Conservation (phyloP, 106 monocot species). For the Allium sativum region DNA sequence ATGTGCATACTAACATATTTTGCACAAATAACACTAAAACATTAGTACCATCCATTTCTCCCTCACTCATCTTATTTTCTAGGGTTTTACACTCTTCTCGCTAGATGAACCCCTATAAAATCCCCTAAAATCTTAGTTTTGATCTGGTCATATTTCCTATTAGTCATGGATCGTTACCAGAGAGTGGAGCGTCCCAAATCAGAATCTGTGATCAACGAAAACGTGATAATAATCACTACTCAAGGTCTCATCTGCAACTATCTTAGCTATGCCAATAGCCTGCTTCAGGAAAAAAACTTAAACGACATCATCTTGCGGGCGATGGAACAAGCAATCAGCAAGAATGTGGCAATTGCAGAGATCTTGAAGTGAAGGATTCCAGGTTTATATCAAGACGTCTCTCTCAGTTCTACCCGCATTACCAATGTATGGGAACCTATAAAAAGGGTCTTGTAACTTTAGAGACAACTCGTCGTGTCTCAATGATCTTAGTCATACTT, state of each 20-base stretch:
- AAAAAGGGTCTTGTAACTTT: slow-evolving; percentile 94
- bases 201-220: too few species aligned
- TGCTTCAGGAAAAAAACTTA: slow-evolving; percentile 35
- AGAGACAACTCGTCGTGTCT: slow-evolving; percentile 93
- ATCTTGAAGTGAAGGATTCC: slow-evolving; percentile 78
- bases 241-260: too few species aligned
- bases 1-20: too few species aligned
- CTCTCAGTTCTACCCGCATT: slow-evolving; percentile 81
- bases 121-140: too few species aligned
- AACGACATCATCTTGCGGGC: slow-evolving; percentile 85
- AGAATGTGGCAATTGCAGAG: slow-evolving; percentile 78
- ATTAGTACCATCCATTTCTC: too few species aligned
- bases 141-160: slow-evolving; percentile 8
- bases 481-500: slow-evolving; percentile 87
- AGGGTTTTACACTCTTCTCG: too few species aligned
- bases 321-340: slow-evolving; percentile 95
- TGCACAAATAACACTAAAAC: too few species aligned
- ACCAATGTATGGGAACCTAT: slow-evolving; percentile 98
- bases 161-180: too few species aligned
- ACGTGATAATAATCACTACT: too few species aligned
- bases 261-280: background rate
- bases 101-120: too few species aligned
- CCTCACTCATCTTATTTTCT: too few species aligned
- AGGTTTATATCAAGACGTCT: slow-evolving; percentile 82
- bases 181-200: too few species aligned